These are phyloP conservation scores for Oldenlandia corymbosa DNA, from an alignment of 257 asterid genomes.

Conservation along the genomic window DNA sequence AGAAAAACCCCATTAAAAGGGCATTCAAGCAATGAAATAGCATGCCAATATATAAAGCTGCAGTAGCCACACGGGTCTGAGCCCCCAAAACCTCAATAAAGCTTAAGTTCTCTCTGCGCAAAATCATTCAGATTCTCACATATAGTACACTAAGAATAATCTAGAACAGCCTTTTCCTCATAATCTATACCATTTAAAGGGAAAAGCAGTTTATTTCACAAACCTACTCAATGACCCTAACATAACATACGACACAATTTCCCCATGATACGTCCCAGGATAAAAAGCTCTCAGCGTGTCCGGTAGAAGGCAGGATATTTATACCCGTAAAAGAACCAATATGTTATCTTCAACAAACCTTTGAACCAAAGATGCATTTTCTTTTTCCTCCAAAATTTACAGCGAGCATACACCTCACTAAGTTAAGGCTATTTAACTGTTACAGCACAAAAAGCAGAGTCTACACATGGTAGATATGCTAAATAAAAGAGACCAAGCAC, in stretches of 20 bases:
- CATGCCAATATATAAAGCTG: neutral
- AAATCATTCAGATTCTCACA: neutral
- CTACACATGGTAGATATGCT: neutral
- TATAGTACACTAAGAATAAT: neutral
- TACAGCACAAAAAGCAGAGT: neutral
- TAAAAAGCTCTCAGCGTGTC: too few relatives aligned
- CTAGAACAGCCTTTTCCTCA: neutral
- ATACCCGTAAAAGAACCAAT: neutral
- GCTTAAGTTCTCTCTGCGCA: neutral
- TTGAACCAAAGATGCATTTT: neutral
- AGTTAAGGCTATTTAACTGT: too few relatives aligned
- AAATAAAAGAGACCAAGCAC: neutral
- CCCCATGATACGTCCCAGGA: neutral
- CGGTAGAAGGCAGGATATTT: too few relatives aligned
- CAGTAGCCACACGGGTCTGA: too few relatives aligned
- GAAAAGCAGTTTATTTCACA: neutral
- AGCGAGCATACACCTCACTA: neutral
- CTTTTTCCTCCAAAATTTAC: neutral
- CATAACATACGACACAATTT: neutral
- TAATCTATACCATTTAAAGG: too few relatives aligned
- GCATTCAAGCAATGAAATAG: neutral
- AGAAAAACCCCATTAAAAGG: too few relatives aligned
- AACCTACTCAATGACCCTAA: neutral
- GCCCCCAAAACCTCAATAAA: too few relatives aligned
- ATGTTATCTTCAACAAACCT: neutral